Percentiles rank a stretch among this genome's conserved stretches.
Evolutionary conservation across 2,329 filamentous ascomycete species (phyloP).

Genomic region (Calonectria pauciramosa): DNA sequence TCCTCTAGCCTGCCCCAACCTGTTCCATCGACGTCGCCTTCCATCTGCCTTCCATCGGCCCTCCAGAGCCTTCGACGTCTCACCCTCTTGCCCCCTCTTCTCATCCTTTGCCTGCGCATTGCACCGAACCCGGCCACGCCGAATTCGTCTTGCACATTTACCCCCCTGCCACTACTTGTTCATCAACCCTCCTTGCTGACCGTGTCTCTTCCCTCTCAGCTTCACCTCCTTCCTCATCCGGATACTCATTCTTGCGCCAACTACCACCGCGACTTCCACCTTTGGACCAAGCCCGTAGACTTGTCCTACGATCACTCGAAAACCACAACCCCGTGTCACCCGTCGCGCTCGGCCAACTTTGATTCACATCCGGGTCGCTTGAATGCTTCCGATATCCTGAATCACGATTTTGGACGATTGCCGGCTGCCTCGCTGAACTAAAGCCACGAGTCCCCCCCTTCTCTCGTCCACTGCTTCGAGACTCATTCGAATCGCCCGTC

Average conservation of each 20-base stretch:
- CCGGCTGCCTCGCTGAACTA: slow-evolving; percentile 29
- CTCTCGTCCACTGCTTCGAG: slow-evolving; percentile 9
- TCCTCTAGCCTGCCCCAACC: slow-evolving; percentile 19
- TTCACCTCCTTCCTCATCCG: slow-evolving; percentile 38
- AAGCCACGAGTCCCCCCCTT: slow-evolving; percentile 8
- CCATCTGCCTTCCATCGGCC: slow-evolving; percentile 36
- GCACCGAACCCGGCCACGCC: neutral
- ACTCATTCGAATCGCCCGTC: slow-evolving; percentile 5
- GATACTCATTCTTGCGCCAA: slow-evolving; percentile 29
- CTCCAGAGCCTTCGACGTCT: slow-evolving; percentile 18
- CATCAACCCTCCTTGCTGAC: slow-evolving; percentile 19
- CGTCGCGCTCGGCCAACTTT: slow-evolving; percentile 25
- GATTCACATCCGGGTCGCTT: slow-evolving; percentile 25
- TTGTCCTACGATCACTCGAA: slow-evolving; percentile 40
- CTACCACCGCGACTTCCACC: slow-evolving; percentile 36
- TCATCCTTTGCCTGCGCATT: slow-evolving; percentile 5
- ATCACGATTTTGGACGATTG: slow-evolving; percentile 24
- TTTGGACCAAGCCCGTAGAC: slow-evolving; percentile 27
- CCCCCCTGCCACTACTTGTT: neutral
- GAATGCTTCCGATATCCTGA: slow-evolving; percentile 38
- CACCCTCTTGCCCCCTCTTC: slow-evolving; percentile 11
- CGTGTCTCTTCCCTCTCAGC: slow-evolving; percentile 30
- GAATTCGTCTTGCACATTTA: neutral
- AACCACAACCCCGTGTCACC: slow-evolving; percentile 32
- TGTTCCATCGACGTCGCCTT: slow-evolving; percentile 20